phyloP scores from a whole-genome alignment of 2,329 filamentous ascomycete genomes.

The Neofusicoccum sp. region DNA sequence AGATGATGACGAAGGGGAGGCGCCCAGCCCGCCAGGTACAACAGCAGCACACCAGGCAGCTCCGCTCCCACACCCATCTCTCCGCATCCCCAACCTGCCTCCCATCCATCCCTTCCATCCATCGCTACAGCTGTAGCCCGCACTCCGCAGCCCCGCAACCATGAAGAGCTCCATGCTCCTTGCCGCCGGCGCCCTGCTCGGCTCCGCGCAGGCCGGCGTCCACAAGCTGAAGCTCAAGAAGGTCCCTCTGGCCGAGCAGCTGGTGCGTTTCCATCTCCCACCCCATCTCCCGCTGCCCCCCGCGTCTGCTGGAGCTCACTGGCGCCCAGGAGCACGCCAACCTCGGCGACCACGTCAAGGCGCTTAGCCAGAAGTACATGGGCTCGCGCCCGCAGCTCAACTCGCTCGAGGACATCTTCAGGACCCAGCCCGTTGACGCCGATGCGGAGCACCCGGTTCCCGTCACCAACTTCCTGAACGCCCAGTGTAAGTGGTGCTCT shows the following conservation, averaged over 20 bases:
- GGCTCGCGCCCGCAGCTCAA: conserved; percentile 68
- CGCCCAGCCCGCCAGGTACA: conserved; percentile 11
- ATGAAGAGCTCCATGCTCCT: conserved; percentile 89
- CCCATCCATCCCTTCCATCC: background rate
- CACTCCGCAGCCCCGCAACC: conserved; percentile 24
- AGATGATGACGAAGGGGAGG: conserved; percentile 21
- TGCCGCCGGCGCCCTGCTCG: conserved; percentile 77
- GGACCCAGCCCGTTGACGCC: conserved; percentile 67
- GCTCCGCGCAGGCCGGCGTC: conserved; percentile 79
- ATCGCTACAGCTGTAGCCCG: background rate
- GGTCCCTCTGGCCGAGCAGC: conserved; percentile 86
- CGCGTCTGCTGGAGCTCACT: conserved; percentile 25
- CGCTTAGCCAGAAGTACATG: conserved; percentile 96
- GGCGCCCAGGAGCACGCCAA: conserved; percentile 68
- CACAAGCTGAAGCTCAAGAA: conserved; percentile 99
- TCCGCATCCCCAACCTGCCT: background rate
- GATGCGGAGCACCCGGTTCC: conserved; percentile 78
- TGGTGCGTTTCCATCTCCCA: conserved; percentile 62
- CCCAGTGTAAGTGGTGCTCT: conserved; percentile 74
- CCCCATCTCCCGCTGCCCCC: conserved; percentile 5
- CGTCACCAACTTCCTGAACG: conserved; percentile 97
- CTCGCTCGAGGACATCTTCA: conserved; percentile 73
- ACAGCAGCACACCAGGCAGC: conserved; percentile 18
- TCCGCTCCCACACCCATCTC: conserved; percentile 4
- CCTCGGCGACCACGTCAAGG: conserved; percentile 78